These are phyloP conservation scores for Delitschia confertaspora DNA, from an alignment of 495 filamentous ascomycete genomes.

Conservation along the genomic window DNA sequence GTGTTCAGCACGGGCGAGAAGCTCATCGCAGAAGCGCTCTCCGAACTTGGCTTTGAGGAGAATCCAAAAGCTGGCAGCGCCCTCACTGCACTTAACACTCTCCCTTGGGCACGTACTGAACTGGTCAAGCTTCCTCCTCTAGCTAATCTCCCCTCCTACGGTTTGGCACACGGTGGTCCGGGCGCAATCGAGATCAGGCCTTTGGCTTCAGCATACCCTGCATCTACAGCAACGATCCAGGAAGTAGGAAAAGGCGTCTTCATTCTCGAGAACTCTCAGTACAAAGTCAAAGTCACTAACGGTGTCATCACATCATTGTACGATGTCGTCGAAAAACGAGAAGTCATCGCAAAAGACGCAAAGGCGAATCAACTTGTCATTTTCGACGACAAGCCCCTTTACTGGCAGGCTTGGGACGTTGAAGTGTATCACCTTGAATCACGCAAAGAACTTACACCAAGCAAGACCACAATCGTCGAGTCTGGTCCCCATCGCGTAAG, in stretches of 20 bases:
- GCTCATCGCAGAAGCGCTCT: conserved; percentile 59
- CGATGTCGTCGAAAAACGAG: conserved; percentile 59
- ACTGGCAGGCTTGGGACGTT: conserved; percentile 99
- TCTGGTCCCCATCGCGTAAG: conserved; percentile 65
- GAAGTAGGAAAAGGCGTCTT: conserved; percentile 64
- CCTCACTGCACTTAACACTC: conserved; percentile 61
- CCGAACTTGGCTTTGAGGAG: conserved; percentile 53
- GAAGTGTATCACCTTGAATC: conserved; percentile 93
- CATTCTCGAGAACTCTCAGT: conserved; percentile 64
- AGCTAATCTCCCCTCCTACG: conserved; percentile 38
- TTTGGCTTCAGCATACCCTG: conserved; percentile 38
- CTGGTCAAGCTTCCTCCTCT: conserved; percentile 51
- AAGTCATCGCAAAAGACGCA: conserved; percentile 66
- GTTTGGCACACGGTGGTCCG: conserved; percentile 39
- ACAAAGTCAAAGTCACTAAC: conserved; percentile 59
- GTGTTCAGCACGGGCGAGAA: conserved; percentile 69
- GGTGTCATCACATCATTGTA: conserved; percentile 77
- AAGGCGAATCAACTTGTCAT: conserved; percentile 90
- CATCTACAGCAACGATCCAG: conserved; percentile 49
- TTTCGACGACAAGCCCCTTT: conserved; percentile 94
- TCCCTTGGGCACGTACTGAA: conserved; percentile 72
- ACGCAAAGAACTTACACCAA: conserved; percentile 59
- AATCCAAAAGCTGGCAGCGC: conserved; percentile 32
- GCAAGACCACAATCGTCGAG: conserved; percentile 62
- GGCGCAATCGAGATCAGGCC: conserved; percentile 44